Evolutionary conservation across 257 asterid genomes (phyloP).

Genomic region (Lithospermum erythrorhizon): DNA sequence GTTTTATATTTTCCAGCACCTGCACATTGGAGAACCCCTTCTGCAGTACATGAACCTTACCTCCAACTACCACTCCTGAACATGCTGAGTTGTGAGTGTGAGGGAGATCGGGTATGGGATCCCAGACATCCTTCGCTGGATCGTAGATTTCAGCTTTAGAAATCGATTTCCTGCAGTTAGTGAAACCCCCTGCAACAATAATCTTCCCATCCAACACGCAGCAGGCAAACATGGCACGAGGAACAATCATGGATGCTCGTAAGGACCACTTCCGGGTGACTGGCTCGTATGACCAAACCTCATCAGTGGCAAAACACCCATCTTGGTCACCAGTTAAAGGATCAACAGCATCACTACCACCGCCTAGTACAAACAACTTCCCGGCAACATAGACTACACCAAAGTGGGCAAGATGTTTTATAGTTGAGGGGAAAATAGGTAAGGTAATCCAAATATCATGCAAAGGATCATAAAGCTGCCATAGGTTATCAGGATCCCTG

Average conservation of each 20-base stretch:
- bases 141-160: constrained; percentile 91
- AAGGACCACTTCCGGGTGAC: constrained; percentile 50
- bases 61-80: constrained; percentile 70
- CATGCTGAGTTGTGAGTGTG: constrained; percentile 82
- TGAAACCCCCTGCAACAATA: constrained; percentile 89
- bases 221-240: constrained; percentile 97
- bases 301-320: constrained; percentile 86
- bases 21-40: constrained; percentile 87
- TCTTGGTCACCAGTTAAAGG: constrained; percentile 93
- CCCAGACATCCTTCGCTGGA: constrained; percentile 69
- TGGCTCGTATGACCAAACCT: constrained; percentile 89
- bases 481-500: constrained; percentile 84
- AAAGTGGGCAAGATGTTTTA: constrained; percentile 84
- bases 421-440: constrained; percentile 74
- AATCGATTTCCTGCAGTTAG: constrained; percentile 77
- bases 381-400: constrained; percentile 82
- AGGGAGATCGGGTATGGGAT: constrained; percentile 77
- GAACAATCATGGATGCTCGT: constrained; percentile 72
- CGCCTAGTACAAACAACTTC: constrained; percentile 87
- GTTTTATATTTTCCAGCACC: constrained; percentile 49
- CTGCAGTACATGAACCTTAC: constrained; percentile 79
- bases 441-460: constrained; percentile 91
- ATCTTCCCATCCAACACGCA: constrained; percentile 84
- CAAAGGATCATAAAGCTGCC: constrained; percentile 85
- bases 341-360: constrained; percentile 93